Evolutionary conservation across 164 flowering plant species (phyloP), one percentile per base, ranked within the genome.

Genomic region (Protea cynaroides): DNA sequence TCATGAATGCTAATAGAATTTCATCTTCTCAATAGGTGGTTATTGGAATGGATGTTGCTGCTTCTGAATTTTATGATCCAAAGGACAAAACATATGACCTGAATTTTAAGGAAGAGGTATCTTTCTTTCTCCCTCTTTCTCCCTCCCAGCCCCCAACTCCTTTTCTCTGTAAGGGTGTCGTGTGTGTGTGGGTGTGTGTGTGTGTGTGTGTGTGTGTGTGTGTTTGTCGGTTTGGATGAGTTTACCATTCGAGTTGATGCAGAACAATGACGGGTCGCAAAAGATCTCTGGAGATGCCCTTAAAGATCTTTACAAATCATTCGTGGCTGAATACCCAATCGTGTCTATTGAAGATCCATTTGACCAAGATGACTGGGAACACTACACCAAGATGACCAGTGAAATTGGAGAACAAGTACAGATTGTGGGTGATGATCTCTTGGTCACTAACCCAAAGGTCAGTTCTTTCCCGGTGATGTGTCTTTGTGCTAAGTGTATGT

Each of bases 21-120:
- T 29, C 34, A 29, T 29, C 34, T 59, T 49, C 46, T 64, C 1
- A 58, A 37, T 19, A 89, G 96, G 92, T 90, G 71, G 92, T 90
- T 36, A 90, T 90, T 71, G 97, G 97, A 55, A 90, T 90, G 97
- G 97, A 90, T 80, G 97, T 90, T 77, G 97, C 97, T 62, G 97
- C 97, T 50, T 90, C 97, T 62, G 95, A 90, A 63, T 90, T 90
- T 65, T 90, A 90, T 71, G 78, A 75, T 15, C 7, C 78, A 18
- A 10, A 79, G n/a, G 95, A 88, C 64, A 85, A 84, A 64, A 81
- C 81, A 47, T 90, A 90, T 69, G 97, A 90, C 72, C 56, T 90
- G 79, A 90, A 90, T 84, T 90, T 88, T 77, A 88, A 90, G 58
- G 97, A 85, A 72, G 95, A 90, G 82, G 97, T 84, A 43, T 67